Conservation (phyloP, 129 eudicot species). For the Centaurea solstitialis region DNA sequence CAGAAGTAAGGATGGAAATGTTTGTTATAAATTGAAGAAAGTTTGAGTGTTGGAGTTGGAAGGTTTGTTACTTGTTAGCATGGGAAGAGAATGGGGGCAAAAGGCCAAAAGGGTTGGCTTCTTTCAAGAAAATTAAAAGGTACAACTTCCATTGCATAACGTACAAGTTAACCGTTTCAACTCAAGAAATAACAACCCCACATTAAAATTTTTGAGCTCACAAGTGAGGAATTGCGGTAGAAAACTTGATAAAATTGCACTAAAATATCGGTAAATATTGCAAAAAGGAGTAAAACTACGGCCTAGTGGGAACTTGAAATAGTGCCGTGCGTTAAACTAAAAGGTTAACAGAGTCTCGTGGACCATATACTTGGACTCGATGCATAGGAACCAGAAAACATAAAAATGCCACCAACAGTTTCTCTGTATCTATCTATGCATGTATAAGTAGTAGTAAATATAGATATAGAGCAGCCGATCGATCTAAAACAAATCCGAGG, state of each 20-base stretch:
- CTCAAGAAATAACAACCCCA: neutral
- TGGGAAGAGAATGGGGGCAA: neutral
- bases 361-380: slow-evolving; percentile 32
- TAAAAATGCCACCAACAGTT: slow-evolving; percentile 22
- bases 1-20: neutral
- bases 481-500: slow-evolving; percentile 15
- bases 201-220: neutral
- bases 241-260: neutral
- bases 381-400: slow-evolving; percentile 42
- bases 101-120: neutral
- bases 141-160: neutral
- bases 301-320: slow-evolving; percentile 3
- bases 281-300: neutral
- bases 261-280: slow-evolving; percentile 1
- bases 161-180: neutral
- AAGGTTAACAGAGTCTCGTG: slow-evolving; percentile 21
- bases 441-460: slow-evolving; percentile 2
- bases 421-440: slow-evolving; percentile 21
- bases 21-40: neutral
- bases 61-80: neutral
- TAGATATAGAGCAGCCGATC: slow-evolving; percentile 25
- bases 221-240: neutral
- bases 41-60: slow-evolving; percentile 3
- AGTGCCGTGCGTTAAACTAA: slow-evolving; percentile 11
- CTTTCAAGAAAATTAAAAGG: neutral